Evolutionary conservation across 1,284 basidiomycete genomes (phyloP), one percentile per base, ranked within the genome.

Genomic region (Microstroma glucosiphilum): DNA sequence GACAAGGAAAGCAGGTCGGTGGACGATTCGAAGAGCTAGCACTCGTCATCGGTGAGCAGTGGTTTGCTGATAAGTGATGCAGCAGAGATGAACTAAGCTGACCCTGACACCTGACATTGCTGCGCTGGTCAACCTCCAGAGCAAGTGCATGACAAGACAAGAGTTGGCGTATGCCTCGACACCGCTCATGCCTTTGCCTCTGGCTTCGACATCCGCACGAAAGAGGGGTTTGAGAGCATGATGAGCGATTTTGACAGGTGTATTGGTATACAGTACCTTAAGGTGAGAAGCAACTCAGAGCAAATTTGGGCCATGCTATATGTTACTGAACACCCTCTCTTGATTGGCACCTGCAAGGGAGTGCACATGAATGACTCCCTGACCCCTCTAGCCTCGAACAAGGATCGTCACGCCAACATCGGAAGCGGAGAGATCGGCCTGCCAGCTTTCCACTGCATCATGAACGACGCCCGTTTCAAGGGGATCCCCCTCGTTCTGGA

Each of bases 341-440:
- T 37, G 30, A 37, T 37, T 37, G 30, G 30, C 9, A 4, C 9
- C 9, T 37, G 9, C 30, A 19, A 19, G 56, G 69, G 65, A 0
- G 87, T 92, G 83, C 91, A 93, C 76, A 76, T 92, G 59, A 93
- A 93, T 78, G 90, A 92, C 76, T 89, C 88, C 3, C 90, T 90
- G 73, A 83, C 82, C 15, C 81, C 80, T 0, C 82, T 87, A 6
- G 85, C 83, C 1, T 87, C 86, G 23, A 86, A 85, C 71, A 86
- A 86, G 68, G 91, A 92, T 75, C 80, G 89, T 37, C 90, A 92
- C 73, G 87, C 90, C 76, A 92, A 91, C 67, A 87, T 92, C 51
- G 91, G 90, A 0, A 88, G 88, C 1, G 90, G 90, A 0, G 80
- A 86, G 51, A 83, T 92, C 43, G 85, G 86, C 6, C 81, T 91